These are phyloP conservation scores for Candida sp. DNA, from an alignment of 1,139 yeast species.

Conservation along the genomic window DNA sequence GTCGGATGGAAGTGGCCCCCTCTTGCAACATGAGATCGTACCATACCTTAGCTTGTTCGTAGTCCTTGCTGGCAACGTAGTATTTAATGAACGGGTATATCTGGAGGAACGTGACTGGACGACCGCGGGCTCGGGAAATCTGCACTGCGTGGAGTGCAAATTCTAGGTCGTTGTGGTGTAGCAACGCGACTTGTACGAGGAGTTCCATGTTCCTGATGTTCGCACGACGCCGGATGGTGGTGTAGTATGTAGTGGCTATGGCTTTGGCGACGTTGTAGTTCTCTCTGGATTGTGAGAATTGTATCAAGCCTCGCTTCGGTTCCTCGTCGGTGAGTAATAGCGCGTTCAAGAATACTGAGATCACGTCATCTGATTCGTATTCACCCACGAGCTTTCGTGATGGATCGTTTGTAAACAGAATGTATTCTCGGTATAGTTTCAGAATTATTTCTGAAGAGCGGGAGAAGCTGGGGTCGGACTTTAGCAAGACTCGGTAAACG, in stretches of 20 bases:
- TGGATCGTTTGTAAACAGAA: too few species aligned
- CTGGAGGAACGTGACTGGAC: constrained; percentile 46
- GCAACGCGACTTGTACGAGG: constrained; percentile 32
- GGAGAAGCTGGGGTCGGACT: constrained; percentile 17
- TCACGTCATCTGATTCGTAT: neutral
- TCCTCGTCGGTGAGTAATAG: constrained; percentile 18
- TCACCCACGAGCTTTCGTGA: too few species aligned
- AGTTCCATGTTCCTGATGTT: constrained; percentile 27
- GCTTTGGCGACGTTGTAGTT: constrained; percentile 34
- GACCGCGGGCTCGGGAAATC: constrained; percentile 24
- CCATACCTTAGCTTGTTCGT: constrained; percentile 39
- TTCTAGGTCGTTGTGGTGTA: constrained; percentile 33
- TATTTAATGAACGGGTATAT: constrained; percentile 43
- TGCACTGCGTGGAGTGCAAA: constrained; percentile 38
- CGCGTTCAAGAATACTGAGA: constrained; percentile 19
- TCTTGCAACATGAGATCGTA: constrained; percentile 36
- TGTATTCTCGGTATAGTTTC: constrained; percentile 25
- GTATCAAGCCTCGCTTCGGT: neutral
- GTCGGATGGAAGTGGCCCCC: constrained; percentile 33
- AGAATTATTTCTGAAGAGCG: constrained; percentile 21
- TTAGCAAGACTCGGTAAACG: constrained; percentile 30
- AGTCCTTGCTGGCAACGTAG: constrained; percentile 37
- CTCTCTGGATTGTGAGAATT: constrained; percentile 12
- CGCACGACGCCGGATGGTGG: constrained; percentile 7
- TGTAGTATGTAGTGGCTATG: constrained; percentile 28